Evolutionary conservation across 139 green algal species (phyloP).

Genomic region (Penium margaritaceum): DNA sequence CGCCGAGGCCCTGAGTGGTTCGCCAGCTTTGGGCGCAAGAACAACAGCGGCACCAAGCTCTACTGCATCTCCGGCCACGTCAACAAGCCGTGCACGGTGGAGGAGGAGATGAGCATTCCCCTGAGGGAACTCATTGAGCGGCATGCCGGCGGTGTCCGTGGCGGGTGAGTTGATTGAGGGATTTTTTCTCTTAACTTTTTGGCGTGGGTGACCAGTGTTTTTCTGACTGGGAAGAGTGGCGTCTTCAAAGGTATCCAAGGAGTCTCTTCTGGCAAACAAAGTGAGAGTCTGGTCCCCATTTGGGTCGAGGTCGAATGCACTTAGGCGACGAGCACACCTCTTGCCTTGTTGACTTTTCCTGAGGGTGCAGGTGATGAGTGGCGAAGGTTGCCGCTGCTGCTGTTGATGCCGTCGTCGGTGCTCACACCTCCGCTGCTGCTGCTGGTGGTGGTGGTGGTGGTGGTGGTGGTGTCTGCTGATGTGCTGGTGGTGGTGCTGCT

Average conservation of each 20-base stretch:
- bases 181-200: no score
- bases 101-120: constrained; percentile 97
- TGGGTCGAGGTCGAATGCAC: no score
- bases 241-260: no score
- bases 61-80: constrained; percentile 98
- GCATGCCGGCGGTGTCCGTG: constrained; percentile 85
- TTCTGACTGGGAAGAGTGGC: no score
- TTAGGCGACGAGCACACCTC: no score
- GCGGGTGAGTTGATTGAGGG: no score
- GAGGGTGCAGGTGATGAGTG: no score
- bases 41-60: constrained; percentile 96
- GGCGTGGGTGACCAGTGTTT: no score
- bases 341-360: no score
- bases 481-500: constrained; percentile 1
- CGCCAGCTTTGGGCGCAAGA: constrained; percentile 82
- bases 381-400: background rate
- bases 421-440: background rate
- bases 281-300: no score
- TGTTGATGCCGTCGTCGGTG: constrained; percentile 8
- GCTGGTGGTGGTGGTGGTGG: background rate
- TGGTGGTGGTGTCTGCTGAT: background rate
- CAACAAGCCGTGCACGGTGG: constrained; percentile 93
- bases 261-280: no score
- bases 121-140: constrained; percentile 92
- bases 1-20: constrained; percentile 92